Evolutionary conservation across 2,329 filamentous ascomycete species (phyloP).

Genomic region (Penicillium polonicum): DNA sequence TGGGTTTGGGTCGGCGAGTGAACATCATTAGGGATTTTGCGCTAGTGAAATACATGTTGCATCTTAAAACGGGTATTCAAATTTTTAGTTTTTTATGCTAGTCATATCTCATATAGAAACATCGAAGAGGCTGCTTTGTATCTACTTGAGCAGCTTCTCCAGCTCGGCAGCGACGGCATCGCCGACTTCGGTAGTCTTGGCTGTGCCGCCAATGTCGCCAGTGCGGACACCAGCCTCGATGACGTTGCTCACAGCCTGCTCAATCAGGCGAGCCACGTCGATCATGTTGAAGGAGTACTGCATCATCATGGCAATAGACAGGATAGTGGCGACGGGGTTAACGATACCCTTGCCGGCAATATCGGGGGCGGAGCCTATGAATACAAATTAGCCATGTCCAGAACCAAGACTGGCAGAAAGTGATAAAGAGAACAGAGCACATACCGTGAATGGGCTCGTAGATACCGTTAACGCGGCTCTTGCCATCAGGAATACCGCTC

Average conservation of each 20-base stretch:
- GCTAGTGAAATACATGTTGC: neutral
- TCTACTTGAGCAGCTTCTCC: conserved; percentile 61
- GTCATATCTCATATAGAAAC: conserved; percentile 28
- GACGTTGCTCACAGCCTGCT: conserved; percentile 47
- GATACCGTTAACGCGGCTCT: conserved; percentile 83
- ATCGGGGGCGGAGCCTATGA: conserved; percentile 77
- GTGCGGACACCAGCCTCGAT: conserved; percentile 79
- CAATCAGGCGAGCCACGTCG: conserved; percentile 59
- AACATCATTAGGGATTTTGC: conserved; percentile 1
- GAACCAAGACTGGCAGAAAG: neutral
- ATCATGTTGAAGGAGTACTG: conserved; percentile 84
- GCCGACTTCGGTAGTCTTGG: conserved; percentile 74
- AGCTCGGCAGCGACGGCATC: conserved; percentile 78
- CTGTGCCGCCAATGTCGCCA: conserved; percentile 77
- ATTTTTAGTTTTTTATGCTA: conserved; percentile 21
- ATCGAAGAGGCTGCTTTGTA: conserved; percentile 1
- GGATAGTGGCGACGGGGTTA: conserved; percentile 86
- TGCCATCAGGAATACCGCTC: conserved; percentile 80
- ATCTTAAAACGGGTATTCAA: conserved; percentile 24
- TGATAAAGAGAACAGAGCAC: conserved; percentile 17
- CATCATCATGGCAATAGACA: conserved; percentile 94
- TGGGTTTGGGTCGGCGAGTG: neutral
- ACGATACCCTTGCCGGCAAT: conserved; percentile 90
- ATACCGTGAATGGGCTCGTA: conserved; percentile 96
- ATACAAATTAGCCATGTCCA: conserved; percentile 1